These are phyloP conservation scores for Penicillium sp. DNA, from an alignment of 2,329 filamentous ascomycete species.

Conservation along the genomic window DNA sequence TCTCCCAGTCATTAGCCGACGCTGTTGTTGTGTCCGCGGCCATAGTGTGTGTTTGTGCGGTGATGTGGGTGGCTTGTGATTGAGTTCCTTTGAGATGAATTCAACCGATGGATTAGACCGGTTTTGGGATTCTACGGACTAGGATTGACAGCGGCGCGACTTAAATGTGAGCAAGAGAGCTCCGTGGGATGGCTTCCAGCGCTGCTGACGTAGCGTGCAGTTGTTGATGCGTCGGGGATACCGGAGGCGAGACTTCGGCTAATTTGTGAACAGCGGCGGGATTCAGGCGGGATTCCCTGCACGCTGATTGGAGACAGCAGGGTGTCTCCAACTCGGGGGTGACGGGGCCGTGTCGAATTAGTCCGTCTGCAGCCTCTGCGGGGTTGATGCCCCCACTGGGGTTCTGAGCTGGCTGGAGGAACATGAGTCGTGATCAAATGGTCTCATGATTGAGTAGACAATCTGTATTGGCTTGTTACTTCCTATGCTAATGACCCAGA, in stretches of 20 bases:
- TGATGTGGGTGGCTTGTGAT: neutral
- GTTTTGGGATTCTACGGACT: neutral
- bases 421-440: neutral
- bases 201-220: slow-evolving; percentile 4
- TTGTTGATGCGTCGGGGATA: neutral
- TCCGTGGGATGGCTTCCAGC: neutral
- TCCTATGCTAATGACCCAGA: no score
- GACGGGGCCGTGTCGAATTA: neutral
- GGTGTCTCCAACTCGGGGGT: neutral
- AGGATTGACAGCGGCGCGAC: neutral
- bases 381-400: neutral
- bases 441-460: neutral
- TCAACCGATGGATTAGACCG: neutral
- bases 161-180: neutral
- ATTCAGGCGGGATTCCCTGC: neutral
- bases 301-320: neutral
- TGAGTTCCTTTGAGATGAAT: neutral
- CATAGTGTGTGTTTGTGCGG: neutral
- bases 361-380: neutral
- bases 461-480: no score
- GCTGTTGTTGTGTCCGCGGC: neutral
- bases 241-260: neutral
- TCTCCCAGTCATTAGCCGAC: slow-evolving; percentile 20
- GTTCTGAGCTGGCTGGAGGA: neutral
- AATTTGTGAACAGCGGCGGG: neutral